Conservation (phyloP, 306 rosid species). For the Gastrolobium villosum region DNA sequence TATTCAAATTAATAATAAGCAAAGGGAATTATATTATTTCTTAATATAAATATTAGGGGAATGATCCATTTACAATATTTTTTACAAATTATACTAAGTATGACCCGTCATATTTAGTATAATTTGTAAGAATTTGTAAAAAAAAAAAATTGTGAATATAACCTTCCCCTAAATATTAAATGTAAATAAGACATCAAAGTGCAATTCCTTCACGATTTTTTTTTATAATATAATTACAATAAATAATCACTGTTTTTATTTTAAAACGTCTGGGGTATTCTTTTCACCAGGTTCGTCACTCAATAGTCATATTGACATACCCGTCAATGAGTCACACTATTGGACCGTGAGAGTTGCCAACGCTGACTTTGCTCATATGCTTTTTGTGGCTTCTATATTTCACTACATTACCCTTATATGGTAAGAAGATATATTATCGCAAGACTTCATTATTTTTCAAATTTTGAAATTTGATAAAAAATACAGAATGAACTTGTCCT, state of each 20-base stretch:
- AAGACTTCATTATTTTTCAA: not conserved
- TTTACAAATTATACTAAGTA: too few relatives aligned
- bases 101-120: too few relatives aligned
- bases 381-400: not conserved
- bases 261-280: not conserved
- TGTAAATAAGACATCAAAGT: not conserved
- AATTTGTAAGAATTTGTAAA: too few relatives aligned
- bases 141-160: too few relatives aligned
- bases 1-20: too few relatives aligned
- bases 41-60: too few relatives aligned
- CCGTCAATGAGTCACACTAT: not conserved
- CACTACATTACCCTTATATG: not conserved
- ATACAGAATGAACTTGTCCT: not conserved
- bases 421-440: not conserved
- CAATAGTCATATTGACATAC: not conserved
- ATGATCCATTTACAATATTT: too few relatives aligned
- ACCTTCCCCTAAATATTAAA: not conserved
- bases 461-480: not conserved
- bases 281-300: not conserved
- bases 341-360: not conserved
- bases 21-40: too few relatives aligned
- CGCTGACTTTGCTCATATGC: not conserved
- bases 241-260: not conserved
- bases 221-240: not conserved
- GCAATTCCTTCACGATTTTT: slow-evolving; percentile 1